phyloP scores from a whole-genome alignment of 805 yeast genomes.

The Millerozyma acaciae region DNA sequence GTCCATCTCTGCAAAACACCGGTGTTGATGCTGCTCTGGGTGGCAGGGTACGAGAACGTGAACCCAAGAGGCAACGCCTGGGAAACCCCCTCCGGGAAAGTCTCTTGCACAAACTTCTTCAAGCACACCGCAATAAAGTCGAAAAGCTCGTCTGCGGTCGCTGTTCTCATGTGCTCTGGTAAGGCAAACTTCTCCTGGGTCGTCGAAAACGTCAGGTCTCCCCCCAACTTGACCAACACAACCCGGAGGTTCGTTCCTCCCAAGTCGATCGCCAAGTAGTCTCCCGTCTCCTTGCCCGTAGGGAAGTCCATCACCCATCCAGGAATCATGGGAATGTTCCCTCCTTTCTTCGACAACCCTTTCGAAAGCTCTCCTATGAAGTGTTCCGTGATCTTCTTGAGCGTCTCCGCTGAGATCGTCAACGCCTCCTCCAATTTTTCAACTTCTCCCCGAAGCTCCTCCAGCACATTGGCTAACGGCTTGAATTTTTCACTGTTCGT shows the following conservation, averaged over 20 bases:
- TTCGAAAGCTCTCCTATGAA: constrained; percentile 76
- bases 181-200: constrained; percentile 81
- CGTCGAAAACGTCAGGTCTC: constrained; percentile 80
- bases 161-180: constrained; percentile 76
- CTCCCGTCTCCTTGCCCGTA: constrained; percentile 86
- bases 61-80: constrained; percentile 78
- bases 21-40: constrained; percentile 76
- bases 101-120: constrained; percentile 61
- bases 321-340: constrained; percentile 94
- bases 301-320: constrained; percentile 96
- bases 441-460: constrained; percentile 55
- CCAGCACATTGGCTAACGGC: too few relatives aligned
- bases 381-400: constrained; percentile 66
- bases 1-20: constrained; percentile 96
- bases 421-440: constrained; percentile 56
- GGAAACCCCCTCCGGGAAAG: constrained; percentile 64
- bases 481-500: not conserved
- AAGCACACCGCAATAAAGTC: constrained; percentile 82
- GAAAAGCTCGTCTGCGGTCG: constrained; percentile 73
- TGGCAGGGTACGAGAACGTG: constrained; percentile 90
- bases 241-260: constrained; percentile 98
- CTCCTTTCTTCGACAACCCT: constrained; percentile 73
- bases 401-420: constrained; percentile 55
- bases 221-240: constrained; percentile 79
- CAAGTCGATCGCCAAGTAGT: constrained; percentile 87